phyloP scores from a whole-genome alignment of 169 alveolate genomes.

The Plasmodium cynomolgi region DNA sequence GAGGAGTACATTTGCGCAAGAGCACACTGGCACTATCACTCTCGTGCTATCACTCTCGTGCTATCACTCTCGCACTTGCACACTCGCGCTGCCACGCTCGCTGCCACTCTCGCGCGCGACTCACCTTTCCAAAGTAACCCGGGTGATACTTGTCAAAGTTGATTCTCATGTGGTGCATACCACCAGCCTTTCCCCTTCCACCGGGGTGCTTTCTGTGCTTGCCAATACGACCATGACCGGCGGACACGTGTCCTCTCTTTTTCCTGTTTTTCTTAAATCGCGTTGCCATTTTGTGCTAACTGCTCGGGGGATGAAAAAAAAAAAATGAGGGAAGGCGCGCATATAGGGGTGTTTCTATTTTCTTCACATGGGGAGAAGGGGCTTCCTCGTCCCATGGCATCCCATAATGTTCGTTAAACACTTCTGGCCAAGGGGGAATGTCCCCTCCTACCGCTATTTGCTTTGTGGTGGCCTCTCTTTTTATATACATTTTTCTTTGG shows the following conservation, averaged over 20 bases:
- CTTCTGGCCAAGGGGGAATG: neutral
- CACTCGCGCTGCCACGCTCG: neutral
- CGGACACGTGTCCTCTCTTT: constrained; percentile 98
- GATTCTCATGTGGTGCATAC: constrained; percentile 96
- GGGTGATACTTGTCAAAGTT: constrained; percentile 98
- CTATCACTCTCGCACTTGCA: no score
- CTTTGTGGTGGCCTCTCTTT: neutral
- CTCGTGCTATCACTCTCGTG: neutral
- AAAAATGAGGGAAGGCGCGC: neutral
- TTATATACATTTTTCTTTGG: neutral
- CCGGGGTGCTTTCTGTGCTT: constrained; percentile 99
- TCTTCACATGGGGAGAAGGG: neutral
- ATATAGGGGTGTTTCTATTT: neutral
- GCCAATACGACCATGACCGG: constrained; percentile 99
- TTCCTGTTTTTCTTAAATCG: constrained; percentile 96
- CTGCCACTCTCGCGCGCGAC: no score
- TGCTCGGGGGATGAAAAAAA: neutral
- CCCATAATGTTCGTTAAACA: neutral
- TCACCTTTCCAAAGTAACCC: constrained; percentile 98
- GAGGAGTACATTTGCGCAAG: no score
- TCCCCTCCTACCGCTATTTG: neutral
- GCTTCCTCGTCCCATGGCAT: neutral
- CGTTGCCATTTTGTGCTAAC: constrained; percentile 85
- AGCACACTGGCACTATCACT: neutral
- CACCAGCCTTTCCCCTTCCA: constrained; percentile 99